Base-by-base conservation (phyloP, 1,284 basidiomycete genomes). In the Calocybe gambosa region DNA sequence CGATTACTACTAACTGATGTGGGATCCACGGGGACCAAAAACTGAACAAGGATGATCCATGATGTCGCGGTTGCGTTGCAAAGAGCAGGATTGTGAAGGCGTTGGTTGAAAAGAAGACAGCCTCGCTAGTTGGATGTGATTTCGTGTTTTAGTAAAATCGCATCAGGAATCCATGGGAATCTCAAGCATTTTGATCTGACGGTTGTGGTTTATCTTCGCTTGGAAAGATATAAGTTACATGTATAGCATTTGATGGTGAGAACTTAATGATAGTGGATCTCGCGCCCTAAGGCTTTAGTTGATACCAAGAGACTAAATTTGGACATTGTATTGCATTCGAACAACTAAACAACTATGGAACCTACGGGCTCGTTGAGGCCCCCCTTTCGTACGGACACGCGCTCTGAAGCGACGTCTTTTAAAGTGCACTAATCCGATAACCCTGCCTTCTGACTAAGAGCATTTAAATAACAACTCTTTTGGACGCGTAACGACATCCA, bases 11-110 rank as follows among this genome's bases (percentile, higher is more conserved):
- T 57, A 13, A 78, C 51, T 13, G 74, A 77, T 18, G 68, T 58
- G 5, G 78, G 75, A 62, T 80, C 74, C 42, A 81, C 69, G 3
- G 78, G n/a, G 77, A 3, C 73, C 75, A 25, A 81, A 66, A 1
- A 47, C 46, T 18, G 44, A 50, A 21, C 36, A 21, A 8, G 10
- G n/a, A 21, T 37, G 18, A 13, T 23, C 21, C 33, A 35, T 20
- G 42, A 47, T 52, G 35, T 33, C 9, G 39, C 26, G 26, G 19
- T 19, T 3, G 31, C 13, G 23, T 18, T 15, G n/a, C n/a, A n/a
- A n/a, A n/a, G n/a, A 33, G 25, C 5, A 12, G 34, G n/a, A 25
- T 43, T 33, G 28, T 7, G n/a, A 19, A 38, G 33, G 41, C 45
- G 16, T 41, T 35, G 38, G 42, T 19, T 18, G 28, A 31, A 16